Percentiles rank a stretch among this genome's conserved stretches.
Conservation (phyloP, 2,329 filamentous ascomycete genomes). For the Chaetomium olivaceum region DNA sequence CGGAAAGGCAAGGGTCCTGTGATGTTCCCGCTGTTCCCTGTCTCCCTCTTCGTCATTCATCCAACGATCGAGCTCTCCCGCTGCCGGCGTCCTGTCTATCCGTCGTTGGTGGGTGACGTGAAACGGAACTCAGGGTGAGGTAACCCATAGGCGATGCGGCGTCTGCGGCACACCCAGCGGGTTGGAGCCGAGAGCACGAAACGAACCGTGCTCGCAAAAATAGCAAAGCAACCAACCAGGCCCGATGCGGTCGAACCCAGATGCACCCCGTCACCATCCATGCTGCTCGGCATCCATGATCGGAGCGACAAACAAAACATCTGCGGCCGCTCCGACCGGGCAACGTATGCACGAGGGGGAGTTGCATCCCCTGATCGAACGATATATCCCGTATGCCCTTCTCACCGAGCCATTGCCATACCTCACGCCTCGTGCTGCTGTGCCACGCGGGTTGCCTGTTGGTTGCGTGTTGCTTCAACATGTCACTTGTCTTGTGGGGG, state of each 20-base stretch:
- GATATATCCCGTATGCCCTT: neutral
- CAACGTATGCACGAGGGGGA: neutral
- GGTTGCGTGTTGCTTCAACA: neutral
- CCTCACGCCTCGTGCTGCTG: constrained; percentile 9
- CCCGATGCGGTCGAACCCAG: neutral
- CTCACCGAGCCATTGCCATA: constrained; percentile 9
- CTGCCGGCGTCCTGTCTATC: constrained; percentile 14
- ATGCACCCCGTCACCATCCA: constrained; percentile 2
- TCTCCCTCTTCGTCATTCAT: neutral
- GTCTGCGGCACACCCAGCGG: constrained; percentile 25
- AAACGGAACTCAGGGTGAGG: constrained; percentile 26
- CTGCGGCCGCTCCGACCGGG: neutral
- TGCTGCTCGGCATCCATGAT: neutral
- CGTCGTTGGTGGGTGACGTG: constrained; percentile 25
- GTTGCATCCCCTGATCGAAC: neutral
- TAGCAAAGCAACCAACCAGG: constrained; percentile 16
- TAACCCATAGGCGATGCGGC: constrained; percentile 26
- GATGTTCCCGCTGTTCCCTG: constrained; percentile 17
- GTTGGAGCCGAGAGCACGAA: constrained; percentile 26
- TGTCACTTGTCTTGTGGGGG: neutral
- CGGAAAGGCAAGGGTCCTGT: constrained; percentile 27
- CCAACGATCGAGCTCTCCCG: neutral
- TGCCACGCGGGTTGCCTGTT: constrained; percentile 15
- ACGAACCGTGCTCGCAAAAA: constrained; percentile 12
- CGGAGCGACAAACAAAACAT: constrained; percentile 8